phyloP scores from a whole-genome alignment of 2,329 filamentous ascomycete genomes.

The Hymenoscyphus fructigenus region DNA sequence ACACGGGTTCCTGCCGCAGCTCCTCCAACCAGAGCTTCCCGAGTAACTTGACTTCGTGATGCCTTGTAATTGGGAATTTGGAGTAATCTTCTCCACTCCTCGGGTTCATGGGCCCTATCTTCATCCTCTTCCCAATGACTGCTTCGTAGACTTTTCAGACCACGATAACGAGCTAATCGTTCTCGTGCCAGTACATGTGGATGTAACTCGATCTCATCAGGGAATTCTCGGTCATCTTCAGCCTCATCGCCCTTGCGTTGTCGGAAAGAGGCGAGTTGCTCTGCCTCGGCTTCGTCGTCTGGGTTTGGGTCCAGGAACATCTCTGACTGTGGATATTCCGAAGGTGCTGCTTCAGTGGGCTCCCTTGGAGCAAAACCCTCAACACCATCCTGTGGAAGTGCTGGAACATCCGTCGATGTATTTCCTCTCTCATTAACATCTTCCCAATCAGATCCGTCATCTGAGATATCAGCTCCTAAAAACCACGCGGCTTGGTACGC shows the following conservation, averaged over 20 bases:
- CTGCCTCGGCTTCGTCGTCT: constrained; percentile 77
- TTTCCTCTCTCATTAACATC: constrained; percentile 63
- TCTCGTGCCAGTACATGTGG: constrained; percentile 85
- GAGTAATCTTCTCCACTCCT: constrained; percentile 83
- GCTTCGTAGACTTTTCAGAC: constrained; percentile 85
- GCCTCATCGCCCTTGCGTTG: constrained; percentile 75
- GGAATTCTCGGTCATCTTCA: constrained; percentile 90
- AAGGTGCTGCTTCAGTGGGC: constrained; percentile 74
- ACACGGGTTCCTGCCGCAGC: constrained; percentile 82
- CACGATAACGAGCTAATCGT: constrained; percentile 80
- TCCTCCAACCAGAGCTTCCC: constrained; percentile 86
- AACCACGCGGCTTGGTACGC: constrained; percentile 95
- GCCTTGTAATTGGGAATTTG: constrained; percentile 89
- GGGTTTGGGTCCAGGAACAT: constrained; percentile 76
- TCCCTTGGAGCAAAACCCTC: constrained; percentile 66
- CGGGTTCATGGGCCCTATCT: constrained; percentile 81
- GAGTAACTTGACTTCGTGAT: constrained; percentile 70
- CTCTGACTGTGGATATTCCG: constrained; percentile 92
- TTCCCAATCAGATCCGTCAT: constrained; percentile 81
- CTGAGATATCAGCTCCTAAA: constrained; percentile 69
- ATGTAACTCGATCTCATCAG: constrained; percentile 93
- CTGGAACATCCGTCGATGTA: constrained; percentile 51
- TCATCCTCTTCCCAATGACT: constrained; percentile 88
- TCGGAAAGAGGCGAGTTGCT: constrained; percentile 79
- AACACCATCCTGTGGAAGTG: constrained; percentile 78